phyloP scores from a whole-genome alignment of 2,329 filamentous ascomycete species.

The Alternaria incomplexa region DNA sequence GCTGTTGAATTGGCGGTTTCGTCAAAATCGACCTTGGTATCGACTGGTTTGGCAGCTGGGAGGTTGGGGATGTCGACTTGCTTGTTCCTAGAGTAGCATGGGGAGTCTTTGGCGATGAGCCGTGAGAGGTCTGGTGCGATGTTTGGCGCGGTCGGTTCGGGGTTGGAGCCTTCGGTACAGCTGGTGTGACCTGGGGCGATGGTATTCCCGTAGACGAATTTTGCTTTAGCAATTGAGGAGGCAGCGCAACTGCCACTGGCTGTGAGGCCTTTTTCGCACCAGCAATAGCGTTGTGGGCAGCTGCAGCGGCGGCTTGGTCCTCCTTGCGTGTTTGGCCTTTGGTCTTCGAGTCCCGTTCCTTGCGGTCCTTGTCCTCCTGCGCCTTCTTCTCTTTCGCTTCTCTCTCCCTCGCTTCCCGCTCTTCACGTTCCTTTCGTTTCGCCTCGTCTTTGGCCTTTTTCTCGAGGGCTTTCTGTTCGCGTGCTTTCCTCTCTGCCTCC shows the following conservation, averaged over 20 bases:
- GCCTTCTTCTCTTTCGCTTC: constrained; percentile 74
- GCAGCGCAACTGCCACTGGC: constrained; percentile 56
- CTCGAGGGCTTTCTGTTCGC: constrained; percentile 79
- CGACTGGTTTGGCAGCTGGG: constrained; percentile 69
- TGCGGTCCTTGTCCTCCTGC: constrained; percentile 62
- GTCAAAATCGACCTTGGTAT: constrained; percentile 67
- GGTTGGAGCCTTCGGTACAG: constrained; percentile 80
- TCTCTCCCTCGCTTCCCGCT: constrained; percentile 68
- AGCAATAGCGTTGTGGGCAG: constrained; percentile 33
- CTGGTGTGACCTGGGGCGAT: constrained; percentile 86
- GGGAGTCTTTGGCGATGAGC: constrained; percentile 72
- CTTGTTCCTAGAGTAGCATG: constrained; percentile 55
- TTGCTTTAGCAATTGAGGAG: constrained; percentile 61
- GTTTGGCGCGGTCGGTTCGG: constrained; percentile 77
- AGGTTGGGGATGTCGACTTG: constrained; percentile 66
- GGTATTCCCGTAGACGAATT: constrained; percentile 61
- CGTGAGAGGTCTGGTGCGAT: constrained; percentile 78
- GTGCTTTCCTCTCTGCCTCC: constrained; percentile 82
- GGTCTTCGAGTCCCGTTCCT: constrained; percentile 65
- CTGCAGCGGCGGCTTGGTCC: constrained; percentile 46
- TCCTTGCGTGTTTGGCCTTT: constrained; percentile 51
- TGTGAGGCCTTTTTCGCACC: constrained; percentile 46
- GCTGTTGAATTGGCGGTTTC: constrained; percentile 62
- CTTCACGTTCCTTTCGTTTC: constrained; percentile 79
- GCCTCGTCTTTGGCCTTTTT: constrained; percentile 74